phyloP scores from a whole-genome alignment of 345 rosid genomes.

The Camelina sativa region DNA sequence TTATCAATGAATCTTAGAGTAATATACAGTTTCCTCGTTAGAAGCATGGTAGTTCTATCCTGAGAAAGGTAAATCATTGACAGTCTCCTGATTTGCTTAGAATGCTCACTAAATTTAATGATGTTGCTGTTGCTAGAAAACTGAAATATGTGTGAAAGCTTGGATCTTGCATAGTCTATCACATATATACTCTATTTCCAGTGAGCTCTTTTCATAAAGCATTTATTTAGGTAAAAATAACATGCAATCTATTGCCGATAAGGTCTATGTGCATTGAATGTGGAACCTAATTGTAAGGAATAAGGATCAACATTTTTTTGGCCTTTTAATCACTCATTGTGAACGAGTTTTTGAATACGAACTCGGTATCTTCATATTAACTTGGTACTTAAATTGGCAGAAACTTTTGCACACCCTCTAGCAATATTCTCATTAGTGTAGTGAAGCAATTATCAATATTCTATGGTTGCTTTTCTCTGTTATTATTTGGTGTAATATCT shows the following conservation, averaged over 20 bases:
- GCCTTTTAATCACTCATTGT: conserved; percentile 11
- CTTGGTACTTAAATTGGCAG: conserved; percentile 24
- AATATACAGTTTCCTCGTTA: not conserved
- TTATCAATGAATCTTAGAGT: conserved; percentile 23
- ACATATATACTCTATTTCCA: conserved; percentile 8
- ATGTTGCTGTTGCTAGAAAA: conserved; percentile 18
- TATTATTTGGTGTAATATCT: not conserved
- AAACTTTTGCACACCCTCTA: conserved; percentile 18
- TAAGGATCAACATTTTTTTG: conserved; percentile 1
- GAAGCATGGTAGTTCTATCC: conserved; percentile 19
- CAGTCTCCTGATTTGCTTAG: conserved; percentile 20
- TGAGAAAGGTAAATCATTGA: conserved; percentile 18
- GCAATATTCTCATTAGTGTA: not conserved
- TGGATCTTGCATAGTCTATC: conserved; percentile 17
- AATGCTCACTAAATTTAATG: conserved; percentile 14
- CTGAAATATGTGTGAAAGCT: conserved; percentile 6
- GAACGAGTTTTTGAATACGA: not conserved
- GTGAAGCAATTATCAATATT: conserved; percentile 21
- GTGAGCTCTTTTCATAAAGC: conserved; percentile 16
- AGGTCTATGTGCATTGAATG: conserved; percentile 17
- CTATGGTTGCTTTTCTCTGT: not conserved
- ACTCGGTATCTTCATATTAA: conserved; percentile 14
- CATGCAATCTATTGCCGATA: conserved; percentile 17
- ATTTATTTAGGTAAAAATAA: not conserved
- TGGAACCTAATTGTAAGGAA: conserved; percentile 8